Percentiles rank a stretch among this genome's conserved stretches.
Evolutionary conservation across 2,329 filamentous ascomycete species (phyloP).

Genomic region (Harringtonia lauricola): DNA sequence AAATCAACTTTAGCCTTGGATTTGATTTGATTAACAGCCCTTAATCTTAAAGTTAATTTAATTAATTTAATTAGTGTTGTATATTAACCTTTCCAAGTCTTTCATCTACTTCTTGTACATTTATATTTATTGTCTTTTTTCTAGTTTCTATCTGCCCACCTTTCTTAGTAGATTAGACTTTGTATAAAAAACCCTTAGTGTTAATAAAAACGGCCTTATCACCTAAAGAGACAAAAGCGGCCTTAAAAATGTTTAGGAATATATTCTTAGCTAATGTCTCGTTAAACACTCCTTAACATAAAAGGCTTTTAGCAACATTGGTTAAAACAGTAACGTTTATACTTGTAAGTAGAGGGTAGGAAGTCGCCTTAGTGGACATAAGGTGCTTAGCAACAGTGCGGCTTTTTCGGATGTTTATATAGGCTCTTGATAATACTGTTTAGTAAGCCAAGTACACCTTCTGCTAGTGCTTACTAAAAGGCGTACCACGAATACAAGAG

Average conservation of each 20-base stretch:
- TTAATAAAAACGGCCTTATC: not conserved
- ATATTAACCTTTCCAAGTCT: not conserved
- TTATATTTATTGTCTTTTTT: not conserved
- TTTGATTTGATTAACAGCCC: too few species aligned
- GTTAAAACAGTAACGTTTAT: not conserved
- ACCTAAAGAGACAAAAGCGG: not conserved
- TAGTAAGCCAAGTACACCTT: not conserved
- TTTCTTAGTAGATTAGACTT: not conserved
- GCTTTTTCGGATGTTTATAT: not conserved
- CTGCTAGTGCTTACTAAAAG: too few species aligned
- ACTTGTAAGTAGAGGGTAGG: not conserved
- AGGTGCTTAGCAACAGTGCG: not conserved
- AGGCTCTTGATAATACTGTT: not conserved
- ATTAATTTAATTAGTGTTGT: too few species aligned
- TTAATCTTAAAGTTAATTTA: too few species aligned
- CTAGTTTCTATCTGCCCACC: not conserved
- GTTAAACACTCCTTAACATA: not conserved
- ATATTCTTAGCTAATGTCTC: not conserved
- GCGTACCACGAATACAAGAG: too few species aligned
- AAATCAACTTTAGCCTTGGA: too few species aligned
- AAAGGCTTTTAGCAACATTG: not conserved
- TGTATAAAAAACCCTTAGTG: not conserved
- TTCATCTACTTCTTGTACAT: not conserved
- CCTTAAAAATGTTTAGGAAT: not conserved
- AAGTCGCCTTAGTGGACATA: not conserved